Base-by-base conservation (phyloP, 1,284 basidiomycete genomes). In the Ceratobasidium sp. region DNA sequence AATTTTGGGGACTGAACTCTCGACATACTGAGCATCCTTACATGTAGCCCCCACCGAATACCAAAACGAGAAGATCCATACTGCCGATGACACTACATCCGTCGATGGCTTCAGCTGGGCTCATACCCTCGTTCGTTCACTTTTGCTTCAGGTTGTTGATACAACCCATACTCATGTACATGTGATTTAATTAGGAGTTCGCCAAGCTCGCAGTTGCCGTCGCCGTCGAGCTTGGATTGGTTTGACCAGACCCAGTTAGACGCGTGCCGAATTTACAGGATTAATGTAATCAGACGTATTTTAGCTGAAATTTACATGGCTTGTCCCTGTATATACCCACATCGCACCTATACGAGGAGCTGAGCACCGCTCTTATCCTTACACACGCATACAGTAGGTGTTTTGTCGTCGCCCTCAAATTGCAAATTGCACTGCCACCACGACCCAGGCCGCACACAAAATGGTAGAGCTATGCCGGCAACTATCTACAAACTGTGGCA, bases 201-300 rank as follows among this genome's bases (percentile, higher is more conserved):
- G 86, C 87, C 59, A 89, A 89, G 83, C 83, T 89, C 38, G 87
- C 85, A 7, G 82, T 88, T 50, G 88, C 86, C 1, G 88, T 87
- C 76, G 87, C 87, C 0, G 82, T 87, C 68, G 88, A 85, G 82
- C 82, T 88, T 84, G 62, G 64, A 41, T 71, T 54, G n/a, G 64
- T 66, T 48, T 66, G 50, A 14, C 16, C 48, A 20, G 5, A 3
- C 20, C 3, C 10, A 66, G 44, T 16, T 46, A 6, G 44, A 16
- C 16, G 44, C 44, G 44, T 16, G 44, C 44, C 44, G 7, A 46
- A 46, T 16, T 7, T 16, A 16, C 7, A 46, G 16, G 44, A 46
- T 16, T 16, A 46, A 46, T 46, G 44, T 46, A 46, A 46, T 16
- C 44, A 46, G n/a, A n/a, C 33, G 50, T n/a, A n/a, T n/a, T n/a